Evolutionary conservation across 1,284 basidiomycete genomes (phyloP).

Genomic region (Xerocomus minutiporus): DNA sequence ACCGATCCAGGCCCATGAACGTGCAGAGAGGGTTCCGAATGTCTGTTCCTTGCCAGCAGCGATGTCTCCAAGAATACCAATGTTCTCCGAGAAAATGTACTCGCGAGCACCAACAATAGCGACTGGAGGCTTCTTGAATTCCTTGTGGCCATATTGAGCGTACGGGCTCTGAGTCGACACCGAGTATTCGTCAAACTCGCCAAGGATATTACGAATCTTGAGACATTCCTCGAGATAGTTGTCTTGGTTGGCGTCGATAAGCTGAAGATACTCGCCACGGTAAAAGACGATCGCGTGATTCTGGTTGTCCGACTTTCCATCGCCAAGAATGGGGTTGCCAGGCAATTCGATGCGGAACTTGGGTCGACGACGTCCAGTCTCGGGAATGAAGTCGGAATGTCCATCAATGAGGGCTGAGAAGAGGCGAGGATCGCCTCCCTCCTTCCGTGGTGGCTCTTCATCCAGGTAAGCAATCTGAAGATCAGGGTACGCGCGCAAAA

Average conservation of each 20-base stretch:
- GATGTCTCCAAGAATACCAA: slow-evolving; percentile 97
- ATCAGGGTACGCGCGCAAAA: slow-evolving; percentile 97
- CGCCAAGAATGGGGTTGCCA: slow-evolving; percentile 97
- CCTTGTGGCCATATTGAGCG: slow-evolving; percentile 80
- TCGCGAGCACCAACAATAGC: slow-evolving; percentile 98
- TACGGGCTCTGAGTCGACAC: slow-evolving; percentile 89
- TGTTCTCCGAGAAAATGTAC: slow-evolving; percentile 99
- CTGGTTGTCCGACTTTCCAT: slow-evolving; percentile 99
- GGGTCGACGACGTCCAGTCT: slow-evolving; percentile 84
- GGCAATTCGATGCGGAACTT: slow-evolving; percentile 99
- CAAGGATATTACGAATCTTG: slow-evolving; percentile 98
- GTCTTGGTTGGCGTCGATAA: slow-evolving; percentile 99
- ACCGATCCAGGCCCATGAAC: slow-evolving; percentile 94
- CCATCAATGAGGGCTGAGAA: slow-evolving; percentile 97
- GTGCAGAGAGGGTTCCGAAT: slow-evolving; percentile 94
- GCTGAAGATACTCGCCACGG: slow-evolving; percentile 97
- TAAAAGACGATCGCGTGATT: slow-evolving; percentile 99
- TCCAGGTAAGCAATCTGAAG: slow-evolving; percentile 98
- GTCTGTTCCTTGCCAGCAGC: slow-evolving; percentile 99
- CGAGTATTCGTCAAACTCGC: slow-evolving; percentile 94
- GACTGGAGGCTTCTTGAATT: slow-evolving; percentile 86
- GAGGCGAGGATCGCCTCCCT: slow-evolving; percentile 91
- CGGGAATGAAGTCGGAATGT: slow-evolving; percentile 91
- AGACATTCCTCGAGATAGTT: slow-evolving; percentile 99
- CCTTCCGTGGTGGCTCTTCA: slow-evolving; percentile 90